phyloP scores from a whole-genome alignment of 306 rosid species.

The Cyclanthera cordifolia region DNA sequence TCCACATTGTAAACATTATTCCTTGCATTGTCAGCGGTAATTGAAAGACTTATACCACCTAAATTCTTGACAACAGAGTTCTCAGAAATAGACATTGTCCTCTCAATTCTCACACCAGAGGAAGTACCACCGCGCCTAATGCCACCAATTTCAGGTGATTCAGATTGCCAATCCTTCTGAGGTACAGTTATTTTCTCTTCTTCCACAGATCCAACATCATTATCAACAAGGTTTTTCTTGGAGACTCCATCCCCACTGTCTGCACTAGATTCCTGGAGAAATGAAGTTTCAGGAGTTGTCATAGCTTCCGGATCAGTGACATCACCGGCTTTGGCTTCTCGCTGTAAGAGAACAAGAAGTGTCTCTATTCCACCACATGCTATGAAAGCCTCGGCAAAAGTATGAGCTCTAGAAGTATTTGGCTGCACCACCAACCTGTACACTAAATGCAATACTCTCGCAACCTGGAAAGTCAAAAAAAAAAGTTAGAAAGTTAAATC shows the following conservation, averaged over 20 bases:
- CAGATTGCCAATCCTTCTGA: conserved; percentile 39
- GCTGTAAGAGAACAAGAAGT: conserved; percentile 81
- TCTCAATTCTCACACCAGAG: conserved; percentile 32
- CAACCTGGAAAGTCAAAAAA: conserved; percentile 36
- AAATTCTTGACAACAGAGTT: conserved; percentile 38
- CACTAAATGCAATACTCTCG: conserved; percentile 79
- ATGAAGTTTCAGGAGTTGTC: conserved; percentile 24
- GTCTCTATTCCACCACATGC: conserved; percentile 87
- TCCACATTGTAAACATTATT: conserved; percentile 87
- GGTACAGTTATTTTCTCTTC: conserved; percentile 31
- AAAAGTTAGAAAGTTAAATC: neutral
- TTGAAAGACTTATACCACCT: conserved; percentile 88
- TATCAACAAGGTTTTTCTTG: conserved; percentile 32
- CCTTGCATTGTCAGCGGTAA: conserved; percentile 89
- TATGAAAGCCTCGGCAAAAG: conserved; percentile 80
- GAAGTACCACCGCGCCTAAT: conserved; percentile 23
- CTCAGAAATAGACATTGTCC: conserved; percentile 49
- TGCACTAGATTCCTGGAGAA: conserved; percentile 21
- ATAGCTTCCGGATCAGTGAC: conserved; percentile 34
- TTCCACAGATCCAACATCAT: conserved; percentile 26
- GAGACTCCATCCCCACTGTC: conserved; percentile 26
- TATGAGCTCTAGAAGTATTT: conserved; percentile 64
- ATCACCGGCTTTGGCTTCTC: conserved; percentile 82
- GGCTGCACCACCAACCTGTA: conserved; percentile 93
- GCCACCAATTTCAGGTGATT: conserved; percentile 30